Evolutionary conservation across 495 filamentous ascomycete genomes (phyloP).

Genomic region (Ascodesmis nigricans): DNA sequence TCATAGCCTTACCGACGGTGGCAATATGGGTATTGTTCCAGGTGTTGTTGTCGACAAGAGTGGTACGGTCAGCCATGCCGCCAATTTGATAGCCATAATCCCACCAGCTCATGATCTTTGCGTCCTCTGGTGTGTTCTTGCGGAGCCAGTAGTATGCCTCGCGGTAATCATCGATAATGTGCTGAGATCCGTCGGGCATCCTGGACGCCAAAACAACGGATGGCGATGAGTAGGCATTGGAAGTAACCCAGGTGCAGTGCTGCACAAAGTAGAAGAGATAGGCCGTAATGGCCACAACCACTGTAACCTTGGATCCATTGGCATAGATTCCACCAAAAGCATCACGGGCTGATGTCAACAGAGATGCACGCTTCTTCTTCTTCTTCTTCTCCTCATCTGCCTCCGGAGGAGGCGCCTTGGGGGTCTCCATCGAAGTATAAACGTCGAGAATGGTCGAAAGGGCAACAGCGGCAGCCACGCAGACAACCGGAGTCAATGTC

Average conservation of each 20-base stretch:
- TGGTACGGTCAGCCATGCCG: slow-evolving; percentile 96
- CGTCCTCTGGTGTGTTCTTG: slow-evolving; percentile 81
- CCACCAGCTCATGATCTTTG: slow-evolving; percentile 99
- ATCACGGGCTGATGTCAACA: slow-evolving; percentile 45
- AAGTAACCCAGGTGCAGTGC: slow-evolving; percentile 98
- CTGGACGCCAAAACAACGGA: slow-evolving; percentile 88
- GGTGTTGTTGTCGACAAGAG: slow-evolving; percentile 97
- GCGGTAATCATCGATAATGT: slow-evolving; percentile 98
- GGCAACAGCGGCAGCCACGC: slow-evolving; percentile 78
- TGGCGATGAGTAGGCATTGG: slow-evolving; percentile 93
- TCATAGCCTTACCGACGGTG: slow-evolving; percentile 98
- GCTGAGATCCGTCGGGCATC: slow-evolving; percentile 83
- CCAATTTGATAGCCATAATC: slow-evolving; percentile 99
- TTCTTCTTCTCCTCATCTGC: slow-evolving; percentile 30
- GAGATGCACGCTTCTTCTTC: slow-evolving; percentile 28
- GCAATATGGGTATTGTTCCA: slow-evolving; percentile 99
- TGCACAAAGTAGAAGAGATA: slow-evolving; percentile 88
- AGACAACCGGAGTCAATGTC: slow-evolving; percentile 88
- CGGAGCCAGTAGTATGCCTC: slow-evolving; percentile 99
- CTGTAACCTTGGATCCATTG: slow-evolving; percentile 49
- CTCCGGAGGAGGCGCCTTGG: slow-evolving; percentile 26
- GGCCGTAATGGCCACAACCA: slow-evolving; percentile 44
- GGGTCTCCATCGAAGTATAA: slow-evolving; percentile 42
- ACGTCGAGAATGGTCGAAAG: slow-evolving; percentile 75
- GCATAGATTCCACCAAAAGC: slow-evolving; percentile 71